A percentile compares a stretch with the other conserved stretches of the same genome.
Evolutionary conservation across 2,329 filamentous ascomycete genomes (phyloP).

Genomic region (Dactylonectria estremocensis): DNA sequence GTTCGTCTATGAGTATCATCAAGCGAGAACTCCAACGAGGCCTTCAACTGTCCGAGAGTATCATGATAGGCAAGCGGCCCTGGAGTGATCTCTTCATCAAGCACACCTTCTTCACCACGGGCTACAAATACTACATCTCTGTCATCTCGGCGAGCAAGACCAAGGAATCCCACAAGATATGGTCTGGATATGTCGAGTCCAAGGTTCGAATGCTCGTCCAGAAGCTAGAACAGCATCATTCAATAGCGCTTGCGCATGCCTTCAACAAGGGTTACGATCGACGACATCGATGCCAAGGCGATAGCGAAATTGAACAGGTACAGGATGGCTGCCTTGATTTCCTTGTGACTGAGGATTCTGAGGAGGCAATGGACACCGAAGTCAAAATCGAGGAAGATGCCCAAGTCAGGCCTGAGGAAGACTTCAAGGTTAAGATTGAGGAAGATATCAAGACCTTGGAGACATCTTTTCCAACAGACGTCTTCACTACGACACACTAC

Average conservation of each 20-base stretch:
- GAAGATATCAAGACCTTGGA: slow-evolving; percentile 29
- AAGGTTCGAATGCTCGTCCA: slow-evolving; percentile 90
- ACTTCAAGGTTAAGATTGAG: slow-evolving; percentile 39
- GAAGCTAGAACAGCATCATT: slow-evolving; percentile 84
- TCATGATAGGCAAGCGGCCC: slow-evolving; percentile 80
- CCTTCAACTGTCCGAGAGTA: slow-evolving; percentile 82
- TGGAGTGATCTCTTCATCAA: slow-evolving; percentile 94
- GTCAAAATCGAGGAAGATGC: slow-evolving; percentile 29
- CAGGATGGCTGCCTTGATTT: slow-evolving; percentile 68
- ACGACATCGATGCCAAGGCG: slow-evolving; percentile 77
- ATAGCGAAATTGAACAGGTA: slow-evolving; percentile 66
- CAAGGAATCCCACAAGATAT: slow-evolving; percentile 87
- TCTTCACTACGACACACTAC: slow-evolving; percentile 95
- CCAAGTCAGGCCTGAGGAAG: slow-evolving; percentile 56
- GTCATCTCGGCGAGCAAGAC: slow-evolving; percentile 87
- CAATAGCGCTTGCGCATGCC: slow-evolving; percentile 87
- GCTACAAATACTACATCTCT: slow-evolving; percentile 96
- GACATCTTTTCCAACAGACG: slow-evolving; percentile 52
- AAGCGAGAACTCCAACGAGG: slow-evolving; percentile 86
- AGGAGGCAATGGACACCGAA: slow-evolving; percentile 53
- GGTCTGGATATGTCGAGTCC: slow-evolving; percentile 94
- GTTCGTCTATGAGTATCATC: slow-evolving; percentile 88
- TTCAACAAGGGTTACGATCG: slow-evolving; percentile 96
- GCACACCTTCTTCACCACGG: slow-evolving; percentile 93
- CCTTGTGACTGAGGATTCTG: slow-evolving; percentile 56